Evolutionary conservation across 2,329 filamentous ascomycete species (phyloP).

Genomic region (Acephala macrosclerotiorum): DNA sequence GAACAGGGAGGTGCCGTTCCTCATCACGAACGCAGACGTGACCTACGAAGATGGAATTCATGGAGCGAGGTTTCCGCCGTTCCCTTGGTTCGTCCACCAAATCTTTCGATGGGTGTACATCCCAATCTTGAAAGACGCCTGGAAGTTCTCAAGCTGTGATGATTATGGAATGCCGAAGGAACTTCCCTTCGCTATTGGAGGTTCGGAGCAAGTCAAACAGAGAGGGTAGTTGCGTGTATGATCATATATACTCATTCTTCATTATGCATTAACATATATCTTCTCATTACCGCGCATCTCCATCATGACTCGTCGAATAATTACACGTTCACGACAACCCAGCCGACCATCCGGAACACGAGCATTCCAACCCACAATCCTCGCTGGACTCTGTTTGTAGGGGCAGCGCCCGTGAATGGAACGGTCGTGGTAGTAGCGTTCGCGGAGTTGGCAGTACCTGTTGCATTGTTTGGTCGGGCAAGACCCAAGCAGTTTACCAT

Average conservation of each 20-base stretch:
- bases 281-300: neutral
- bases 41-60: constrained; percentile 42
- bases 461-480: constrained; percentile 28
- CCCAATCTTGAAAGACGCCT: constrained; percentile 46
- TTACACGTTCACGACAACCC: constrained; percentile 29
- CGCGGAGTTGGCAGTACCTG: constrained; percentile 14
- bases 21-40: constrained; percentile 35
- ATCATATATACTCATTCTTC: neutral
- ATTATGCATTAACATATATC: neutral
- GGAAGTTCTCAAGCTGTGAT: constrained; percentile 47
- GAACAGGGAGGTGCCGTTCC: constrained; percentile 29
- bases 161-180: constrained; percentile 44
- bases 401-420: constrained; percentile 20
- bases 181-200: constrained; percentile 45
- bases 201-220: neutral
- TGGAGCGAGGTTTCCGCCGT: constrained; percentile 38
- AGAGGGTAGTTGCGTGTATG: no score
- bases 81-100: constrained; percentile 42
- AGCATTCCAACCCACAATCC: constrained; percentile 34
- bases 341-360: constrained; percentile 31
- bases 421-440: constrained; percentile 9
- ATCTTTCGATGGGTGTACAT: constrained; percentile 47
- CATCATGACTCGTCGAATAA: constrained; percentile 1
- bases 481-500: constrained; percentile 52
- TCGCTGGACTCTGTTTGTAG: constrained; percentile 26